phyloP scores from a whole-genome alignment of 2,329 filamentous ascomycete genomes.

The Chaetomiaceae sp. region DNA sequence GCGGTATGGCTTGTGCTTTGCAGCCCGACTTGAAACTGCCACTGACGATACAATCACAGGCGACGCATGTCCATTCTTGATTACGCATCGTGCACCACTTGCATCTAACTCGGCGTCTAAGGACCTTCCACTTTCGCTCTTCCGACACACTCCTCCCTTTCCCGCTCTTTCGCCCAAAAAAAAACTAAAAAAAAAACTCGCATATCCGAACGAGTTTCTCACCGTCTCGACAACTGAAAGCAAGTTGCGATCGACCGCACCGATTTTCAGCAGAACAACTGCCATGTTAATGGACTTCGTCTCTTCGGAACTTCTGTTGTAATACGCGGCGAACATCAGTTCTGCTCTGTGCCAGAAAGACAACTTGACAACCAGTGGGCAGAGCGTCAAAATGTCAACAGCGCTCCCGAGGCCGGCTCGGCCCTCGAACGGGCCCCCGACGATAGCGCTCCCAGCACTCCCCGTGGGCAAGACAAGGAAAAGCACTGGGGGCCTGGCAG shows the following conservation, averaged over 20 bases:
- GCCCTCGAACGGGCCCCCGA: slow-evolving; percentile 66
- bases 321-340: slow-evolving; percentile 8
- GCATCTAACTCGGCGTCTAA: no score
- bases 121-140: no score
- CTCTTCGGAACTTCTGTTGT: slow-evolving; percentile 9
- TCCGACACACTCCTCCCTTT: not conserved
- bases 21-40: no score
- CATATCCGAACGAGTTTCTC: not conserved
- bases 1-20: no score
- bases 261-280: slow-evolving; percentile 5
- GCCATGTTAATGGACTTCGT: slow-evolving; percentile 21
- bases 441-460: slow-evolving; percentile 67
- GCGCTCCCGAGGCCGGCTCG: slow-evolving; percentile 63
- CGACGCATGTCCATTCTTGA: not conserved
- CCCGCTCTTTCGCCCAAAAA: not conserved
- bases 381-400: slow-evolving; percentile 47
- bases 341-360: not conserved
- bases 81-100: no score
- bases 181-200: not conserved
- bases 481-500: slow-evolving; percentile 50
- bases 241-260: not conserved
- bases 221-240: slow-evolving; percentile 6
- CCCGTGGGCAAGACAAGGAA: slow-evolving; percentile 70
- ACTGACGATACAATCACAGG: not conserved
- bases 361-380: not conserved